phyloP scores from a whole-genome alignment of 2,329 filamentous ascomycete species.

The Cladosporium sp. region DNA sequence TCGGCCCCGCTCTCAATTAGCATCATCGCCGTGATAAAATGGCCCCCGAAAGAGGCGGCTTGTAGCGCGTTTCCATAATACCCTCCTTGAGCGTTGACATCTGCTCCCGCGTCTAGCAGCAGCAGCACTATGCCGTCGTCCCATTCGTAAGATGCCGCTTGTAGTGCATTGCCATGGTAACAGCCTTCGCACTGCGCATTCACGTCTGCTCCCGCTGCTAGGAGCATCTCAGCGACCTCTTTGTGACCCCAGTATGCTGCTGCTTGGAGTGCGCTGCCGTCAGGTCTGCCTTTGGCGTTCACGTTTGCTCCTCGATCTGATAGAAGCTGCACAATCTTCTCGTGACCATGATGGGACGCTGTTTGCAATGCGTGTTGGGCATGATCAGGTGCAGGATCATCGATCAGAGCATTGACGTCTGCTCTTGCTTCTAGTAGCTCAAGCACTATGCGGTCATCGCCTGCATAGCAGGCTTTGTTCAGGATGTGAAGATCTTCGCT shows the following conservation, averaged over 20 bases:
- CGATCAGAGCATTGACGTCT: not conserved
- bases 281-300: slow-evolving; percentile 12
- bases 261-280: slow-evolving; percentile 18
- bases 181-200: slow-evolving; percentile 7
- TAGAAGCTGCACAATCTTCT: slow-evolving; percentile 13
- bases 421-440: not conserved
- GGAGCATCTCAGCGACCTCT: slow-evolving; percentile 15
- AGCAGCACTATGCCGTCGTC: slow-evolving; percentile 19
- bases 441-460: not conserved
- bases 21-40: slow-evolving; percentile 11
- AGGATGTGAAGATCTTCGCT: not conserved
- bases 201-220: slow-evolving; percentile 17
- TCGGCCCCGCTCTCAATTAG: slow-evolving; percentile 18
- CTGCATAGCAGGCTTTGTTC: not conserved
- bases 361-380: slow-evolving; percentile 13
- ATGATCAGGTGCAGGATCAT: not conserved
- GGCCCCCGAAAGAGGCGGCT: slow-evolving; percentile 11
- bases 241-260: slow-evolving; percentile 12
- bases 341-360: not conserved
- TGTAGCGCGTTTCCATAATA: slow-evolving; percentile 15
- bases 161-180: slow-evolving; percentile 18
- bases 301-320: slow-evolving; percentile 13
- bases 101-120: slow-evolving; percentile 16
- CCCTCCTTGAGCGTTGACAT: slow-evolving; percentile 18
- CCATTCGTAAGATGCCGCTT: slow-evolving; percentile 16